These are phyloP conservation scores for Colletotrichum cereale DNA, from an alignment of 2,329 filamentous ascomycete species.

Conservation along the genomic window DNA sequence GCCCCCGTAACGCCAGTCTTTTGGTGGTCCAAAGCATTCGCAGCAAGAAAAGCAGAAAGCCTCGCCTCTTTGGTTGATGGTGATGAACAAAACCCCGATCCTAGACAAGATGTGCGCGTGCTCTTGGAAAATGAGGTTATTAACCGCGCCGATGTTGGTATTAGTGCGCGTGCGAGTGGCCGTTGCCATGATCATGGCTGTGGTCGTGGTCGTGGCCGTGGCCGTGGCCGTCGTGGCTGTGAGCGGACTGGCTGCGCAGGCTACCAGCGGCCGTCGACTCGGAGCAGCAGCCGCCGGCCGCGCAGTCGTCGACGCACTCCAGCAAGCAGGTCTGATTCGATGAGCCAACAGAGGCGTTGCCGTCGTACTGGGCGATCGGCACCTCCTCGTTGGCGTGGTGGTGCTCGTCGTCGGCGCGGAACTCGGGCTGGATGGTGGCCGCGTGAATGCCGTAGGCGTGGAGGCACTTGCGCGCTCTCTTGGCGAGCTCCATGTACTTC, in stretches of 20 bases:
- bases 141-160: slow-evolving; percentile 4
- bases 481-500: slow-evolving; percentile 92
- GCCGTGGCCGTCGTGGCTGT: slow-evolving; percentile 47
- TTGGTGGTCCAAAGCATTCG: slow-evolving; percentile 13
- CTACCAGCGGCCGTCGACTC: slow-evolving; percentile 48
- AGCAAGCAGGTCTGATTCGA: slow-evolving; percentile 59
- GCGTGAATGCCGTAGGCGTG: slow-evolving; percentile 97
- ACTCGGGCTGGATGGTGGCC: slow-evolving; percentile 97
- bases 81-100: background rate
- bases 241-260: slow-evolving; percentile 48
- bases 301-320: slow-evolving; percentile 64
- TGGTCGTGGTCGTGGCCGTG: slow-evolving; percentile 42
- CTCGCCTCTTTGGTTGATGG: slow-evolving; percentile 3
- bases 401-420: slow-evolving; percentile 67
- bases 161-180: slow-evolving; percentile 30
- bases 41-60: slow-evolving; percentile 11
- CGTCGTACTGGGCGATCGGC: slow-evolving; percentile 49
- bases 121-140: background rate
- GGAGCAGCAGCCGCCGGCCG: slow-evolving; percentile 60
- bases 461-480: slow-evolving; percentile 85
- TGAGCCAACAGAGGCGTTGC: slow-evolving; percentile 45
- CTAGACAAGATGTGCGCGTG: slow-evolving; percentile 12
- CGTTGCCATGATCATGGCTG: slow-evolving; percentile 5
- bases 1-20: slow-evolving; percentile 34
- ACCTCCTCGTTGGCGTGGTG: slow-evolving; percentile 48